Percentiles rank a stretch among this genome's conserved stretches.
phyloP scores from a whole-genome alignment of 495 filamentous ascomycete genomes.

The Hypomontagnella submonticulosa region DNA sequence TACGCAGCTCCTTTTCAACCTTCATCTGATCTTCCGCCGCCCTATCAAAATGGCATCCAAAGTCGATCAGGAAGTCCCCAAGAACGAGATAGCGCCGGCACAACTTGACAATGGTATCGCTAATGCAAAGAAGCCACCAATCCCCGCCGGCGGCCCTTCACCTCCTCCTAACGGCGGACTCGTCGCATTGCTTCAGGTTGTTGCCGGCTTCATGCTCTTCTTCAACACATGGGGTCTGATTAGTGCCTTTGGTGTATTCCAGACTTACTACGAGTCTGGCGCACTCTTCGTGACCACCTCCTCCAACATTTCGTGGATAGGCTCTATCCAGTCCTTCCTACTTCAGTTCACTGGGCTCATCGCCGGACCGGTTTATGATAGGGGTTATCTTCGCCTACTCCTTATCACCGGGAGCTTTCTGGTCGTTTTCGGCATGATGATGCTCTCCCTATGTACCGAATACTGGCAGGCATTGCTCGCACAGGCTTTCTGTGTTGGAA shows the following conservation, averaged over 20 bases:
- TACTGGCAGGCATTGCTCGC: constrained; percentile 86
- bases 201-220: constrained; percentile 14
- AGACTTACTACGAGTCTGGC: constrained; percentile 58
- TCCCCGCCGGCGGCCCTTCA: too few relatives aligned
- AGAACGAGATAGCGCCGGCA: too few relatives aligned
- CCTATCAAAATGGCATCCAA: too few relatives aligned
- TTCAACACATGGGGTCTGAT: constrained; percentile 53
- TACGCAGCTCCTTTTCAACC: too few relatives aligned
- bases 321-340: constrained; percentile 51
- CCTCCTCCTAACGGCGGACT: constrained; percentile 17
- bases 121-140: too few relatives aligned
- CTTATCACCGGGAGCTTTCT: constrained; percentile 66
- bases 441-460: constrained; percentile 64
- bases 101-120: too few relatives aligned
- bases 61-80: too few relatives aligned
- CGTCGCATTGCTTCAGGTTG: constrained; percentile 16
- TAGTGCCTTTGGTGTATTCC: constrained; percentile 63
- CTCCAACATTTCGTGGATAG: constrained; percentile 50
- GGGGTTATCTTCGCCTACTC: constrained; percentile 68
- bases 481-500: constrained; percentile 77
- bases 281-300: constrained; percentile 39
- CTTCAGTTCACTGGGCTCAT: constrained; percentile 52
- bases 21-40: too few relatives aligned
- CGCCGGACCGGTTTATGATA: constrained; percentile 60
- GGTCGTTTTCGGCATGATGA: constrained; percentile 77